Evolutionary conservation across 202 grass and related monocot species (phyloP), one percentile per base, ranked within the genome.

Genomic region (Cymbopogon flexuosus): DNA sequence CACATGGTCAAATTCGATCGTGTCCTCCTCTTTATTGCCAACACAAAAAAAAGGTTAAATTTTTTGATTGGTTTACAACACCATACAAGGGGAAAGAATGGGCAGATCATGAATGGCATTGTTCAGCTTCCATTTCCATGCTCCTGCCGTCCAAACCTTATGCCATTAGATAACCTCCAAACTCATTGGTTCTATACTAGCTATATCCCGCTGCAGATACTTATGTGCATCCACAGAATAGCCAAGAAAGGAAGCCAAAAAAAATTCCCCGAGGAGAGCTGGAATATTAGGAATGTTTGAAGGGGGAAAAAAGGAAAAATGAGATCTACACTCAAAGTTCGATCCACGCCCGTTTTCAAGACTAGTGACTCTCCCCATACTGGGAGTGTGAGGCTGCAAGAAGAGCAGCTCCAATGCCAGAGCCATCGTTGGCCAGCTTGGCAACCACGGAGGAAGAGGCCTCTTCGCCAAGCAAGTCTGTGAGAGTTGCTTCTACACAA

Each of bases 341-440:
- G 22, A 62, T 81, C 35, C 87, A 72, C 23, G 15, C 57, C 36
- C 29, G 45, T 75, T 78, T n/a, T 71, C 69, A 82, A 51, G 60
- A 45, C 66, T 95, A 87, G 30, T 83, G 65, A 0, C 68, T 12
- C 65, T 84, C 85, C 0, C 81, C 67, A 65, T 92, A 92, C 39
- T 96, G 89, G 11, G 90, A 96, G 76, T 96, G 87, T 5, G 90
- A 90, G 5, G 93, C 90, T 29, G 88, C 83, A 33, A 96, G 93
- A 16, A 96, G 90, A 18, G 93, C 85, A 45, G 93, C 90, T 68
- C 93, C 93, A 33, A 96, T 84, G 72, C 93, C 90, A 68, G 90
- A 93, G 12, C 93, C 93, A 62, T 96, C 93, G 14, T 92, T 92
- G 70, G 90, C 82, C 42, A 90, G 90, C 85, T 93, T 90, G 33